Evolutionary conservation across 257 asterid species (phyloP).

Genomic region (Schizonepeta tenuifolia): DNA sequence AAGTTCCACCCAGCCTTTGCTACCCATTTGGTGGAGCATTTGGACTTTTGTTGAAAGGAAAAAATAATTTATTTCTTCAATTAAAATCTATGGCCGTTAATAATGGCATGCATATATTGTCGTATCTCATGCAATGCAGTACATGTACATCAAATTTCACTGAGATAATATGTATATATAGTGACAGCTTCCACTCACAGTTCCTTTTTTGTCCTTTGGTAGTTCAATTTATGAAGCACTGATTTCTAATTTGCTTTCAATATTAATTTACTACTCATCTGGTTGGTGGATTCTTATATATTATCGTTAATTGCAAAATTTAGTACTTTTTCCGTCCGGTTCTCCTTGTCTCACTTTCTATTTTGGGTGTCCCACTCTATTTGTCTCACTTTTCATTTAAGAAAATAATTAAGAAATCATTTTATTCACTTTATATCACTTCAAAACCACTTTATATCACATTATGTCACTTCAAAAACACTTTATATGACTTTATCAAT

Average conservation of each 20-base stretch:
- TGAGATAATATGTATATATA: conserved; percentile 32
- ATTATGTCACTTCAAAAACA: too few species aligned
- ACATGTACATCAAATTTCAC: conserved; percentile 16
- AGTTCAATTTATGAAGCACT: conserved; percentile 21
- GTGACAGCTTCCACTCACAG: conserved; percentile 48
- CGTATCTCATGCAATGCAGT: conserved; percentile 3
- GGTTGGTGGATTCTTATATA: background rate
- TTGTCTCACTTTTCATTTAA: too few species aligned
- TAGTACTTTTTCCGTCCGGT: too few species aligned
- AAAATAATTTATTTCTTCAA: conserved; percentile 10
- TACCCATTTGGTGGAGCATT: conserved; percentile 43
- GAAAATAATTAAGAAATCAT: too few species aligned
- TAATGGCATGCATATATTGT: conserved; percentile 15
- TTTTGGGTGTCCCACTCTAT: too few species aligned
- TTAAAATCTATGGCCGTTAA: conserved; percentile 19
- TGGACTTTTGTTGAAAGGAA: conserved; percentile 31
- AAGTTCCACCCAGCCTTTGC: conserved; percentile 46
- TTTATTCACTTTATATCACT: too few species aligned
- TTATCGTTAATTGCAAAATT: background rate
- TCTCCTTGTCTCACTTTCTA: too few species aligned
- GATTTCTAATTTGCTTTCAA: background rate
- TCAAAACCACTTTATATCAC: too few species aligned
- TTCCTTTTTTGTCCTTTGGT: conserved; percentile 36
- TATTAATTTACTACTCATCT: conserved; percentile 9
- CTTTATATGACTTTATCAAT: too few species aligned